These are phyloP conservation scores for Acanthamoeba healyi DNA, from an alignment of 208 protist genomes.

Conservation along the genomic window DNA sequence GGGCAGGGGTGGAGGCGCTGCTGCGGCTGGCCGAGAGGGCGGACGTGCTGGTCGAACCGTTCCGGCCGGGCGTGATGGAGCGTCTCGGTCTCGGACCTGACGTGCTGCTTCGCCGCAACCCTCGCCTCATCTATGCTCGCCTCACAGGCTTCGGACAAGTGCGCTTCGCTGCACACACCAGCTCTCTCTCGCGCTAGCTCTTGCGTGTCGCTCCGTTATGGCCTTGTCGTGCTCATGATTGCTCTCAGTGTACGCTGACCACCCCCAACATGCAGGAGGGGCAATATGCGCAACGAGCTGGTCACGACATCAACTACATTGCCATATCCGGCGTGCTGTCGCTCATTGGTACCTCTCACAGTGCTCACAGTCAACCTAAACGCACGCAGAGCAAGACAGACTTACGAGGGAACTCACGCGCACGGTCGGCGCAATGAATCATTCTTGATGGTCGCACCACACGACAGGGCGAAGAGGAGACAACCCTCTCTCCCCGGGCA, in stretches of 20 bases:
- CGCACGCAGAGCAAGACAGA: too few relatives aligned
- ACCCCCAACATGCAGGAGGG: neutral
- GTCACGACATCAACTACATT: conserved; percentile 91
- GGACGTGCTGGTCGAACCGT: conserved; percentile 90
- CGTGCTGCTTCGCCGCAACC: conserved; percentile 77
- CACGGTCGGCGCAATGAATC: too few relatives aligned
- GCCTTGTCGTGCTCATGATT: neutral
- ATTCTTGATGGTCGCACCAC: too few relatives aligned
- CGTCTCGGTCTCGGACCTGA: conserved; percentile 81
- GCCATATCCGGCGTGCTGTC: conserved; percentile 86
- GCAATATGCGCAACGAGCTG: conserved; percentile 79
- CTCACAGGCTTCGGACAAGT: conserved; percentile 89
- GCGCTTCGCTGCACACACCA: neutral
- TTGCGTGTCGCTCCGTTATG: neutral
- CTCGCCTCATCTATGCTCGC: conserved; percentile 86
- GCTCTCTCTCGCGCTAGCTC: neutral
- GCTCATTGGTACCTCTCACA: neutral
- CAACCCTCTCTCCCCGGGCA: conserved; percentile 59
- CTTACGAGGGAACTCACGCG: too few relatives aligned
- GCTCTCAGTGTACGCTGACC: neutral
- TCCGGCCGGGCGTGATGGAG: conserved; percentile 88
- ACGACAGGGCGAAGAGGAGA: conserved; percentile 71
- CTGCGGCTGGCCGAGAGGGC: conserved; percentile 70
- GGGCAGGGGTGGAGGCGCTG: conserved; percentile 76
- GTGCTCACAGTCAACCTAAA: neutral